These are phyloP conservation scores for Penicillium verhagenii DNA, from an alignment of 495 filamentous ascomycete species.

Conservation along the genomic window DNA sequence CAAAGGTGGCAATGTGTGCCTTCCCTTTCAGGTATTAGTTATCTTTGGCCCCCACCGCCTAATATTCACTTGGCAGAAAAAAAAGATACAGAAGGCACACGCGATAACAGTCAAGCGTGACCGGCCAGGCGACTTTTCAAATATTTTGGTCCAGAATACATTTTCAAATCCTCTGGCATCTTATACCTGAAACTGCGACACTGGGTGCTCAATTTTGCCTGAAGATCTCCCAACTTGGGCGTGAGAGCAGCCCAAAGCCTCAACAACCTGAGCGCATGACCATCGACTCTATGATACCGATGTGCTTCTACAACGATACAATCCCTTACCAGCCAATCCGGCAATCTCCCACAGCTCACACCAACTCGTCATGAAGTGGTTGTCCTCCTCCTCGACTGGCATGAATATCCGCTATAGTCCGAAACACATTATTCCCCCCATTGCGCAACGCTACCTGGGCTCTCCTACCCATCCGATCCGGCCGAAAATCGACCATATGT, in stretches of 20 bases:
- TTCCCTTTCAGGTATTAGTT: background rate
- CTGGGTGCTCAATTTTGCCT: no score
- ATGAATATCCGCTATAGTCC: conserved; percentile 26
- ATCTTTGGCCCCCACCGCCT: conserved; percentile 6
- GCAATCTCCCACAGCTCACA: background rate
- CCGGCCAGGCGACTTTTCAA: background rate
- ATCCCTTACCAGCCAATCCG: background rate
- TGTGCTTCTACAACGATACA: conserved; percentile 4
- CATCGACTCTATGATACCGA: conserved; percentile 16
- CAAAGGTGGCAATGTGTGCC: conserved; percentile 15
- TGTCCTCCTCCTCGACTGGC: conserved; percentile 9
- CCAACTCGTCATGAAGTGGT: conserved; percentile 5
- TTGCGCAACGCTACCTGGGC: conserved; percentile 34
- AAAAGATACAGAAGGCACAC: background rate
- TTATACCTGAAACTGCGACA: background rate
- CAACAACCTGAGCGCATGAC: background rate
- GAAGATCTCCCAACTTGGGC: background rate
- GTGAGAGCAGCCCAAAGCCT: background rate
- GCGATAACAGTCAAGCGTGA: background rate
- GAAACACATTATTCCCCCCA: conserved; percentile 20
- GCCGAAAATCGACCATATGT: conserved; percentile 40
- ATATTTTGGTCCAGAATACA: background rate
- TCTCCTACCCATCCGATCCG: conserved; percentile 28
- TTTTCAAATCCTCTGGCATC: background rate
- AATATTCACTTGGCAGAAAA: conserved; percentile 3